Conservation (phyloP, 2,329 filamentous ascomycete genomes). For the Sporothrix inflata region DNA sequence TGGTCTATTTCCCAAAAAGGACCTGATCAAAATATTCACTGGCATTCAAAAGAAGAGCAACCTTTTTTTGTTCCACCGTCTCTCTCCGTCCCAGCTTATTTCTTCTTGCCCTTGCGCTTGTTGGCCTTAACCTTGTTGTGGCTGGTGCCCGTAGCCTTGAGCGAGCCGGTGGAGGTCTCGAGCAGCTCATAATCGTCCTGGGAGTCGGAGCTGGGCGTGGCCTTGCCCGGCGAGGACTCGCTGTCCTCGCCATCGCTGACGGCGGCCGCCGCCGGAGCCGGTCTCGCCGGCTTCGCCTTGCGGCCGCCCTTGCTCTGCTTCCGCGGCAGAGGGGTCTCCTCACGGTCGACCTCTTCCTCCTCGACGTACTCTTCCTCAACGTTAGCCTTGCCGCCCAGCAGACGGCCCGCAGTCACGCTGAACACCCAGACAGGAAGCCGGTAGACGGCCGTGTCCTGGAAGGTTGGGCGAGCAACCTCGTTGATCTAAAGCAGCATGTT, state of each 20-base stretch:
- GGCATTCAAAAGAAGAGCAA: not conserved
- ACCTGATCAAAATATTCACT: not conserved
- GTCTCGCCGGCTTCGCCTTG: conserved; percentile 9
- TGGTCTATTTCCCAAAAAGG: not conserved
- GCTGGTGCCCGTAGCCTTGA: conserved; percentile 53
- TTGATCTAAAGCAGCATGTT: conserved; percentile 59
- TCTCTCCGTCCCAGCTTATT: conserved; percentile 39
- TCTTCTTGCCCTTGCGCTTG: conserved; percentile 61
- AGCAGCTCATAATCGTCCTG: conserved; percentile 65
- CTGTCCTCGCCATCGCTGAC: conserved; percentile 46
- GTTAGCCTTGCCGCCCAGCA: conserved; percentile 47
- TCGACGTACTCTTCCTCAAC: conserved; percentile 43
- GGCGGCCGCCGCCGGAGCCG: conserved; percentile 28
- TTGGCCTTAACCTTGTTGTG: conserved; percentile 47
- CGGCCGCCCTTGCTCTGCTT: not conserved
- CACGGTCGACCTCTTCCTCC: conserved; percentile 43
- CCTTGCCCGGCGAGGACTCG: conserved; percentile 55
- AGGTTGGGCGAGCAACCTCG: conserved; percentile 75
- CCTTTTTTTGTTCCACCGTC: not conserved
- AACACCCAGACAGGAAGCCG: conserved; percentile 77
- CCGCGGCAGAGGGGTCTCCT: conserved; percentile 32
- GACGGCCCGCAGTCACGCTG: conserved; percentile 56
- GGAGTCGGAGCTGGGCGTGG: conserved; percentile 60
- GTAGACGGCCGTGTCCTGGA: conserved; percentile 81
- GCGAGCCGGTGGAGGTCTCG: conserved; percentile 62